Evolutionary conservation across 1,284 basidiomycete species (phyloP), one percentile per base, ranked within the genome.

Genomic region (Papiliotrema nemorosa): DNA sequence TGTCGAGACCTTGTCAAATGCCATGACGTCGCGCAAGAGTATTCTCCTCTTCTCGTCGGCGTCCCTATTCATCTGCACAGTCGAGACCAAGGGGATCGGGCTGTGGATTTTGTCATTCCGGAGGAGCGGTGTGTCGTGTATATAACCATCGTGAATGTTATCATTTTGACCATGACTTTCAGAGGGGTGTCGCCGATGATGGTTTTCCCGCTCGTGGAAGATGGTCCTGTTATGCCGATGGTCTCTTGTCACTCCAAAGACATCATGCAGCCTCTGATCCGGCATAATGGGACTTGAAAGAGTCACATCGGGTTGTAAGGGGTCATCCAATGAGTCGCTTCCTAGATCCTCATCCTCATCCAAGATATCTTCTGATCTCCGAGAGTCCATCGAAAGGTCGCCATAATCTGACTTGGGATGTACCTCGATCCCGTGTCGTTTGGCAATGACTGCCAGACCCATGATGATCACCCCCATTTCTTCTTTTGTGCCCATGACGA

Each of bases 401-500:
- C n/a, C 33, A 13, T 50, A 22, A 16, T 18, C 29, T 27, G n/a
- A 12, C 12, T 47, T 49, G 12, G 57, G 29, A 5, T 36, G 21
- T 0, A 63, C 7, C 14, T 14, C 26, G n/a, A 65, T 35, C 0
- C 63, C 67, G 13, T 51, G 47, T 33, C 60, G 52, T 24, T 59
- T 60, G 3, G 65, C 64, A 9, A 64, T 39, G 26, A 66, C 58
- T 2, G 57, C 57, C 13, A 69, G 48, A 10, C 59, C 60, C 62
- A 70, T 60, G 18, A 67, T 46, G 1, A 67, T 44, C 7, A 57
- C 59, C 3, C 52, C 54, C 46, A 68, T 31, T 31, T 63, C 59
- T 10, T 29, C 49, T 48, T 63, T 53, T 3, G 13, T 22, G 1
- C 64, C 67, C 13, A 38, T 27, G 1, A 66, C 54, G 2, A 67